Base-by-base conservation (phyloP, 2,329 filamentous ascomycete genomes). In the Chrysoporthe austroafricana region DNA sequence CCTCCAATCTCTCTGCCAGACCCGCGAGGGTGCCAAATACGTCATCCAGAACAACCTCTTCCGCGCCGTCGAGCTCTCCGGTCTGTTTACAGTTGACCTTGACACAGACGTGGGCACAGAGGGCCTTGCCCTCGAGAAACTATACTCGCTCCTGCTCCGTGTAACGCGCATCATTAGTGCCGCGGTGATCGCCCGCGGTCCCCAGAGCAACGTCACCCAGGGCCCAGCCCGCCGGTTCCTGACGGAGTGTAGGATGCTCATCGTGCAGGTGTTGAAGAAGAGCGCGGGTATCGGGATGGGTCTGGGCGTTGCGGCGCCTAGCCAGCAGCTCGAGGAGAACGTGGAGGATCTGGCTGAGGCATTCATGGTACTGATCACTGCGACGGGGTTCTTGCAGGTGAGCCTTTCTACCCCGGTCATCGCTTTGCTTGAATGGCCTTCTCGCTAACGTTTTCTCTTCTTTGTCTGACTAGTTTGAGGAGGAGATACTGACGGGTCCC, bases 21-120 rank as follows among this genome's bases (percentile, higher is more conserved):
- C 91, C 1, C 90, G 91, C 67, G 82, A 86, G n/a, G 96, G 96
- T 39, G 94, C 96, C 59, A 91, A 90, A 67, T 89, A 93, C 71
- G 88, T 97, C n/a, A 84, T 98, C 54, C 94, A 96, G 74, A 92
- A 93, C 9, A 95, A 95, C 70, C 85, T 99, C 5, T 95, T 99
- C 81, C 87, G 90, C 57, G 86, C 92, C 0, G 82, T 98, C 39
- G 91, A 91, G 70, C 87, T 91, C 66, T 97, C 94, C 0, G 88
- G 89, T n/a, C 85, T 98, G 32, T 99, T 98, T 77, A 84, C 89
- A 9, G 91, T 92, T 14, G 96, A 99, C 77, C 96, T 96, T 0
- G 96, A 99, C 77, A 88, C 99, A 65, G 94, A 96, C 69, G 88
- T 94, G 67, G 86, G 86, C 86, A 76, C 74, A 79, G 90, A 93